phyloP scores from a whole-genome alignment of 495 filamentous ascomycete species.

The Penicillium salamii region DNA sequence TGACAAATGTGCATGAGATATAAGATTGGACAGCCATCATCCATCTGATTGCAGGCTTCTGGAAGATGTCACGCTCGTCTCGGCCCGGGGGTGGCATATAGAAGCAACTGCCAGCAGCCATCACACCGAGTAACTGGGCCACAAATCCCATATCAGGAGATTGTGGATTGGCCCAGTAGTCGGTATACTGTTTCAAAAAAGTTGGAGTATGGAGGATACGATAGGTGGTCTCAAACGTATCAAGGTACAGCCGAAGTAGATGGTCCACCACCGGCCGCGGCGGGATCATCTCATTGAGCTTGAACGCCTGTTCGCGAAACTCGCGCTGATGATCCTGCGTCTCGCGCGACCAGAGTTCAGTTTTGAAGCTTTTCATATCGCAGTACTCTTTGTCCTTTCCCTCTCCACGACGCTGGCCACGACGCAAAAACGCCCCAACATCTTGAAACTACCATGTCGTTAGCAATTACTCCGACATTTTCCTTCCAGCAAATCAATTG shows the following conservation, averaged over 20 bases:
- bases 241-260: constrained; percentile 53
- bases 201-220: constrained; percentile 57
- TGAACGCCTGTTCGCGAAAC: constrained; percentile 41
- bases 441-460: constrained; percentile 42
- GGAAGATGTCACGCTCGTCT: constrained; percentile 25
- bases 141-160: constrained; percentile 31
- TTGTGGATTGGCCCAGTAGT: constrained; percentile 44
- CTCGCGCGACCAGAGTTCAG: constrained; percentile 32
- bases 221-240: constrained; percentile 54
- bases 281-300: constrained; percentile 43
- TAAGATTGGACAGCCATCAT: constrained; percentile 56
- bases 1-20: constrained; percentile 51
- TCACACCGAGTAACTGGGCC: constrained; percentile 51
- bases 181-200: constrained; percentile 52
- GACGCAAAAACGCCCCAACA: constrained; percentile 41
- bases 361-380: constrained; percentile 33
- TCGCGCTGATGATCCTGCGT: constrained; percentile 34
- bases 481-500: background rate
- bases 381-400: constrained; percentile 27
- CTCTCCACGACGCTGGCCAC: constrained; percentile 31
- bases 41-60: constrained; percentile 43
- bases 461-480: no score
- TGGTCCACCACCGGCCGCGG: constrained; percentile 48
- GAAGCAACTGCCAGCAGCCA: constrained; percentile 53
- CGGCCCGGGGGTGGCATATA: constrained; percentile 20